Evolutionary conservation across 106 monocot species (phyloP), one percentile per base, ranked within the genome.

Genomic region (Dioscorea dumetorum): DNA sequence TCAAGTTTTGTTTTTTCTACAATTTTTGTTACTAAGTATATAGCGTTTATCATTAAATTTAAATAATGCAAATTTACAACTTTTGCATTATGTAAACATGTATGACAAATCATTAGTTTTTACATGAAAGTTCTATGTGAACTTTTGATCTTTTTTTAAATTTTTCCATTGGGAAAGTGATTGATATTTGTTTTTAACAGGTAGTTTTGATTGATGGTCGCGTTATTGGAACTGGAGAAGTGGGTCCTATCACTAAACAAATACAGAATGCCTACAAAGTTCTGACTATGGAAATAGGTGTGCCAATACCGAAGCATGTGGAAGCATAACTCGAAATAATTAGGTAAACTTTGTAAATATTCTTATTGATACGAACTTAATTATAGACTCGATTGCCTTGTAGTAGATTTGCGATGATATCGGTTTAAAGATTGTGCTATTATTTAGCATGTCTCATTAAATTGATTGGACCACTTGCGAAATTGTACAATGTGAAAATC

Each of bases 191-290:
- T 49, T 49, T 71, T 62, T 50, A 22, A 72, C 62, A 95, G 95
- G 95, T 87, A 54, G 73, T 89, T 12, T 87, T 87, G 97, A 92
- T 97, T 58, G 97, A 97, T 62, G 97, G 97, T 8, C 97, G 92
- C 4, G 59, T 81, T 1, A 79, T 89, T 62, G 92, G 97, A 33
- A 67, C 84, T 65, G 97, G 92, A 58, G 53, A 97, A 80, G 89
- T 92, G 8, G 97, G 97, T 11, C 80, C 89, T 3, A 70, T 97
- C 23, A 97, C 97, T 7, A 80, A 74, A 71, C 75, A 72, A 82
- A 80, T 97, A 31, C 91, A 97, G 66, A 69, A 73, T 68, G 87
- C 86, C 49, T 97, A 92, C 78, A 92, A 67, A 67, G 67, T 63
- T 13, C 61, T 90, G 10, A 87, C 97, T 12, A 68, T 75, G 33